phyloP scores from a whole-genome alignment of 106 monocot genomes.

The Dioscorea zingiberensis region DNA sequence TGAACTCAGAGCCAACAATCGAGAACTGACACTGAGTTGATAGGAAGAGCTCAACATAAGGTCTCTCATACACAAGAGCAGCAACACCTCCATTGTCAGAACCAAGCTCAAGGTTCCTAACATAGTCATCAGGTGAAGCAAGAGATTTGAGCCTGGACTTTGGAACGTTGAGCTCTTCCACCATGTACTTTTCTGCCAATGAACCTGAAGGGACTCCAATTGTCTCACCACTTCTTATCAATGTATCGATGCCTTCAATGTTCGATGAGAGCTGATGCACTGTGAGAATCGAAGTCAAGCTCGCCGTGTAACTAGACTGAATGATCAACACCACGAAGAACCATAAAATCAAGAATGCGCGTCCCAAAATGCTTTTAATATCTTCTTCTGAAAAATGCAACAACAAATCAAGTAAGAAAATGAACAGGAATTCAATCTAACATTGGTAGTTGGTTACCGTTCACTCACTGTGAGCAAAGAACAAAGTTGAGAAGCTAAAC shows the following conservation, averaged over 20 bases:
- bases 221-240: slow-evolving; percentile 16
- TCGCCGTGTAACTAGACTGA: slow-evolving; percentile 15
- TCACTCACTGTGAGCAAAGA: slow-evolving; percentile 33
- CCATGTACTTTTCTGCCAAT: slow-evolving; percentile 29
- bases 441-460: background rate
- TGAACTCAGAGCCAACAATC: slow-evolving; percentile 24
- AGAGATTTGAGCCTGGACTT: slow-evolving; percentile 28
- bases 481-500: slow-evolving; percentile 38
- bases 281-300: slow-evolving; percentile 11
- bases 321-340: slow-evolving; percentile 16
- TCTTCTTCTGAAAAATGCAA: background rate
- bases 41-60: slow-evolving; percentile 30
- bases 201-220: slow-evolving; percentile 35
- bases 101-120: slow-evolving; percentile 22
- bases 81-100: slow-evolving; percentile 30
- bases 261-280: slow-evolving; percentile 17
- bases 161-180: slow-evolving; percentile 17
- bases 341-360: slow-evolving; percentile 14
- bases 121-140: slow-evolving; percentile 22
- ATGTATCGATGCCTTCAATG: slow-evolving; percentile 24
- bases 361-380: slow-evolving; percentile 1
- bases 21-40: slow-evolving; percentile 25
- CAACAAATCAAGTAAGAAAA: background rate
- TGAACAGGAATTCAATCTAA: background rate
- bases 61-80: slow-evolving; percentile 30